Base-by-base conservation (phyloP, 805 yeast genomes). In the Spathaspora boniae region DNA sequence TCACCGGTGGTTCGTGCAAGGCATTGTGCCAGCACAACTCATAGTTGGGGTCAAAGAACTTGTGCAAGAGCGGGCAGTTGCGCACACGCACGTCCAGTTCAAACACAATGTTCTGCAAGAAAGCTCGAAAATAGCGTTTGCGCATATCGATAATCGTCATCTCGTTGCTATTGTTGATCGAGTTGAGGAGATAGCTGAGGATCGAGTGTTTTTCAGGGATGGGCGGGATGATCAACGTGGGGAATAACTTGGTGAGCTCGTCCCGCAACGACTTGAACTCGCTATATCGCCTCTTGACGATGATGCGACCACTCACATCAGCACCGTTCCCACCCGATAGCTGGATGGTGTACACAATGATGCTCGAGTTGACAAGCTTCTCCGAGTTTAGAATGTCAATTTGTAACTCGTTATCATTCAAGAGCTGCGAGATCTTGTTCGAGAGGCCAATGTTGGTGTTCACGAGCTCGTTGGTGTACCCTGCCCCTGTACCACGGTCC, bases 11-110 rank as follows among this genome's bases (percentile, higher is more conserved):
- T 43, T 68, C 72, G 39, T 68, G 67, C 35, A 74, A 58, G 1
- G 74, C 70, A 46, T 72, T 66, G n/a, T 56, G 51, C 80, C 80
- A 76, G 40, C 70, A 60, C 38, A 60, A 56, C 42, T 72, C 77
- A 33, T 63, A 67, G 52, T 61, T 56, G 5, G 78, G 77, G 45
- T 74, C 80, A 22, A 76, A 50, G 41, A 76, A 76, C 43, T 72
- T 72, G 37, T 48, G 62, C 9, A 74, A 40, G 11, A 76, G 46
- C 1, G 50, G 53, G 24, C 76, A 68, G 9, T 54, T 43, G 17
- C 55, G 48, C 5, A 76, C 45, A 9, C 50, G 53, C 20, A 47
- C 45, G 41, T 50, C 37, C 6, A 60, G 49, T 39, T 62, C 63
- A 5, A 50, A 46, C 4, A 62, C 45, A 23, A 76, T 45, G 36